Conservation (phyloP, 805 yeast genomes). For the Saturnispora halmiae region DNA sequence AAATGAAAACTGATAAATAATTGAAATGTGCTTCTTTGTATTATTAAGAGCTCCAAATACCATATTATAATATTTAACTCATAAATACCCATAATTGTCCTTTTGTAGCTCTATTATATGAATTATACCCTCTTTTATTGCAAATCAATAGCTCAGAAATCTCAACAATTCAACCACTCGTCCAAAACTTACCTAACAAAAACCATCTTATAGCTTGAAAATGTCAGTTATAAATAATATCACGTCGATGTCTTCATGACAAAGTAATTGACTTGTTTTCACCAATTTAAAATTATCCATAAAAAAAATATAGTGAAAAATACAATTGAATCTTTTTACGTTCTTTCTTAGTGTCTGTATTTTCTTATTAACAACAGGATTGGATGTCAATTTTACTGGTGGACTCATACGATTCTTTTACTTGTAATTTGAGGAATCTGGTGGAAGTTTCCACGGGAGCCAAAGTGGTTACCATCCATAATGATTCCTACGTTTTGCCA, state of each 20-base stretch:
- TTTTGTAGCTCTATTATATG: no score
- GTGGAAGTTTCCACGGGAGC: conserved; percentile 44
- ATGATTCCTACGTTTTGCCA: conserved; percentile 41
- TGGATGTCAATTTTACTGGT: conserved; percentile 53
- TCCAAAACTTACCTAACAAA: no score
- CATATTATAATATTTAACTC: background rate
- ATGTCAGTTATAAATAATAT: no score
- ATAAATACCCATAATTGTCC: no score
- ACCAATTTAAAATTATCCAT: no score
- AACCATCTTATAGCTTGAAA: no score
- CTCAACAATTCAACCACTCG: no score
- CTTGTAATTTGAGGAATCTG: conserved; percentile 66
- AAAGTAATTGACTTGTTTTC: no score
- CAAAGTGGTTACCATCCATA: conserved; percentile 50
- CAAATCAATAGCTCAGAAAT: no score
- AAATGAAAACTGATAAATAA: background rate
- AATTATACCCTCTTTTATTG: no score
- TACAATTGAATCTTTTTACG: background rate
- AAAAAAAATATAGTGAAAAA: no score
- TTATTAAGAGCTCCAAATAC: background rate
- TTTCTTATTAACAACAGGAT: background rate
- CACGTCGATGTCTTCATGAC: no score
- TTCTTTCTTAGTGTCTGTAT: background rate
- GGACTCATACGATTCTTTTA: conserved; percentile 94
- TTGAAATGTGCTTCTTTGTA: background rate